phyloP scores from a whole-genome alignment of 176 grass and related monocot species.

The Pontederia paniculata region DNA sequence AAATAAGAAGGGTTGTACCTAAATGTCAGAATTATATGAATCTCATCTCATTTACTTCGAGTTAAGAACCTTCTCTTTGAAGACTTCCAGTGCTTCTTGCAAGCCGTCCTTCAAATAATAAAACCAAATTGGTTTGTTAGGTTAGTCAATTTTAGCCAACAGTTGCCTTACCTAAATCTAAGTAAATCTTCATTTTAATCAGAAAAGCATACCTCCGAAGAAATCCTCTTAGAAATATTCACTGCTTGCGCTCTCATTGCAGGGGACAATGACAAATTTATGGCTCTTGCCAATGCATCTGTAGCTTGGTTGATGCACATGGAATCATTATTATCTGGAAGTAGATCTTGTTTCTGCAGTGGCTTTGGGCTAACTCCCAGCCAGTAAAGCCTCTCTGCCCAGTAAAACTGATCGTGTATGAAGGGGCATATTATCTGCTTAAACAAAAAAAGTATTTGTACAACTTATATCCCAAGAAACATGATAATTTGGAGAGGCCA shows the following conservation, averaged over 20 bases:
- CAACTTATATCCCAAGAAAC: no score
- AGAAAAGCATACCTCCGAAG: constrained; percentile 41
- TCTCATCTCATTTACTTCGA: neutral
- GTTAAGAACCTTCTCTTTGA: neutral
- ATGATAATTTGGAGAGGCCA: no score
- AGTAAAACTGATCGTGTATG: constrained; percentile 89
- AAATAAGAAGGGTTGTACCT: no score
- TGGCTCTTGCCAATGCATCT: constrained; percentile 40
- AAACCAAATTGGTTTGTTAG: neutral
- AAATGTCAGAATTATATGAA: no score
- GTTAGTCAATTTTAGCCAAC: neutral
- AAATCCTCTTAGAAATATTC: constrained; percentile 43
- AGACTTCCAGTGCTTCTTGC: constrained; percentile 5
- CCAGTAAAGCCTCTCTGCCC: constrained; percentile 78
- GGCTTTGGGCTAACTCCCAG: constrained; percentile 51
- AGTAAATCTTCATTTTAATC: neutral
- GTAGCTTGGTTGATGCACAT: constrained; percentile 27
- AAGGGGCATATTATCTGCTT: constrained; percentile 70
- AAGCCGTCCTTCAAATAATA: constrained; percentile 1
- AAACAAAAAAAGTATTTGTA: constrained; percentile 1
- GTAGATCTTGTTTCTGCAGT: constrained; percentile 40
- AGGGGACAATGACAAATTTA: constrained; percentile 35
- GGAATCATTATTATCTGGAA: constrained; percentile 34
- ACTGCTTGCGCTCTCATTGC: constrained; percentile 51
- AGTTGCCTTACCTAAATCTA: neutral